Base-by-base conservation (phyloP, 169 alveolate species). In the Babesia ovata region DNA sequence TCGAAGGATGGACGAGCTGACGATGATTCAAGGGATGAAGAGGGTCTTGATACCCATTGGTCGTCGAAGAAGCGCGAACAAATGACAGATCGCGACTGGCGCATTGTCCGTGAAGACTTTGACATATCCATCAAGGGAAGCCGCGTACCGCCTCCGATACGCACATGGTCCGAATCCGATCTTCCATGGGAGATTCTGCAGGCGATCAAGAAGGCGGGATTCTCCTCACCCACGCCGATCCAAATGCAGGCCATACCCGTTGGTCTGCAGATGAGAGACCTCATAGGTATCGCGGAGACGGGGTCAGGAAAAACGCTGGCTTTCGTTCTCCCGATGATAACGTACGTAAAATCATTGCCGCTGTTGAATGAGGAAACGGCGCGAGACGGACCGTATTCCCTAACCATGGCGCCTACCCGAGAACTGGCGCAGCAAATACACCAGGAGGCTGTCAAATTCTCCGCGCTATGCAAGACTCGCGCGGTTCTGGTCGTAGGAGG, bases 281-380 rank as follows among this genome's bases (percentile, higher is more conserved):
- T 98, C 77, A 95, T 98, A n/a, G 99, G 99, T 19, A 91, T 97
- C 49, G 99, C 99, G 9, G 99, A 95, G 61, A 98, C 99, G 10
- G 99, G 99, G 52, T 79, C 94, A 17, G 98, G 98, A 22, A 97
- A 98, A 86, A 95, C 99, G 36, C 95, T 96, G 22, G 99, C 99
- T 2, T 98, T 96, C 86, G 95, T 97, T 61, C 90, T 97, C 21
- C 99, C 99, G 16, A 81, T 97, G 94, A 86, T 97, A 39, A 78
- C 94, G 10, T 94, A 95, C 70, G 95, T 97, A 19, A 81, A 91
- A 48, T 79, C 90, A 13, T 79, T 94, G 44, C 99, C 99, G 10
- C 94, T 92, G 13, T 88, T 96, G 58, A 91, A 91, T 60, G 96
- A 95, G 63, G 97, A 94, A 52, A 91, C 96, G 12, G 81, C 93